These are phyloP conservation scores for Lyophyllum decastes DNA, from an alignment of 768 basidiomycete genomes.

Conservation along the genomic window DNA sequence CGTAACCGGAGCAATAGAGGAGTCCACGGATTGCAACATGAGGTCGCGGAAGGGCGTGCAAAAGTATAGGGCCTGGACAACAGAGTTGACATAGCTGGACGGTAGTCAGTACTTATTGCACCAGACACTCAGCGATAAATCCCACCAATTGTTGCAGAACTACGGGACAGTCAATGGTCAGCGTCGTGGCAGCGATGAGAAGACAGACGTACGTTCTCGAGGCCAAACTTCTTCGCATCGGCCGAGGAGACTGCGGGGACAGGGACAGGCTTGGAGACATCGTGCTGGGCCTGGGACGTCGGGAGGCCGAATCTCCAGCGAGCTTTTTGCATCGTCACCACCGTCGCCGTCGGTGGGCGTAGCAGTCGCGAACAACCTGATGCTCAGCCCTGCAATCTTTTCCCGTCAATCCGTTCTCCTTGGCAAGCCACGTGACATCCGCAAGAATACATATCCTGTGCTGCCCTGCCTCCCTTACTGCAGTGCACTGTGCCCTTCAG, in stretches of 20 bases:
- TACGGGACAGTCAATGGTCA: slow-evolving; percentile 30
- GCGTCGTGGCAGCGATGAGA: slow-evolving; percentile 2
- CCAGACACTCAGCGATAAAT: not conserved
- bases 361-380: slow-evolving; percentile 5
- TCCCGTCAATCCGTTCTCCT: slow-evolving; percentile 10
- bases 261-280: slow-evolving; percentile 32
- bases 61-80: slow-evolving; percentile 95
- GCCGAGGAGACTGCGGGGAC: slow-evolving; percentile 48
- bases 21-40: slow-evolving; percentile 68
- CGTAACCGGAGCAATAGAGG: slow-evolving; percentile 36
- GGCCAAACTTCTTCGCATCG: slow-evolving; percentile 89
- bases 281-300: slow-evolving; percentile 14
- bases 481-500: not conserved
- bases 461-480: not conserved
- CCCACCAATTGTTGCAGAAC: slow-evolving; percentile 97
- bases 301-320: slow-evolving; percentile 14
- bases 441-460: not conserved
- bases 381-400: slow-evolving; percentile 15
- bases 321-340: slow-evolving; percentile 13
- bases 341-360: slow-evolving; percentile 14
- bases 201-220: slow-evolving; percentile 82
- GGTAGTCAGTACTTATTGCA: slow-evolving; percentile 19
- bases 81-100: slow-evolving; percentile 95
- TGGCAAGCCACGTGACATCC: slow-evolving; percentile 13
- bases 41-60: slow-evolving; percentile 92